These are phyloP conservation scores for Aspergillus sp. DNA, from an alignment of 2,329 filamentous ascomycete genomes.

Conservation along the genomic window DNA sequence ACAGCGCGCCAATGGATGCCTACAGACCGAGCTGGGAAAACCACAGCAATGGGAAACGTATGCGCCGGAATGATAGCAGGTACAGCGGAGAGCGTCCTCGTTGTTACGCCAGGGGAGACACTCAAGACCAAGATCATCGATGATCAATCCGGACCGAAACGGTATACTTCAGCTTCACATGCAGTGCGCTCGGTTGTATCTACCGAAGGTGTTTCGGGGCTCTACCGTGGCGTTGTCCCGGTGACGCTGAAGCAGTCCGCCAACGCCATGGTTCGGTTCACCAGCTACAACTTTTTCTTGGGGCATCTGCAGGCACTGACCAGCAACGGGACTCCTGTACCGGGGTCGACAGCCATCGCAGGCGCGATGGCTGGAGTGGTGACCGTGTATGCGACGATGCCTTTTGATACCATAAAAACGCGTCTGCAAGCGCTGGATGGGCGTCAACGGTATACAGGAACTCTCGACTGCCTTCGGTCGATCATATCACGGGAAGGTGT, in stretches of 20 bases:
- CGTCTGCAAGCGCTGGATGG: constrained; percentile 56
- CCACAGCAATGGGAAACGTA: constrained; percentile 60
- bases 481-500: constrained; percentile 56
- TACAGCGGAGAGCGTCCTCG: constrained; percentile 61
- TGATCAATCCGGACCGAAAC: constrained; percentile 49
- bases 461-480: constrained; percentile 18
- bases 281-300: constrained; percentile 66
- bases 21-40: constrained; percentile 3
- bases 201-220: constrained; percentile 57
- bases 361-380: constrained; percentile 62
- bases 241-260: constrained; percentile 63
- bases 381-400: constrained; percentile 50
- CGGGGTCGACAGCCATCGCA: constrained; percentile 55
- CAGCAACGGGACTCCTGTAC: background rate
- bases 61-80: constrained; percentile 66
- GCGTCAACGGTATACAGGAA: constrained; percentile 53
- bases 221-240: constrained; percentile 63
- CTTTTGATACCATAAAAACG: constrained; percentile 51
- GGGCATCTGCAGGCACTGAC: constrained; percentile 37
- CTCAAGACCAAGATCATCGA: constrained; percentile 70
- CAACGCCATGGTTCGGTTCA: constrained; percentile 55
- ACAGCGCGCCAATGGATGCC: constrained; percentile 20
- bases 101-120: constrained; percentile 68
- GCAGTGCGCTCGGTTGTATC: constrained; percentile 53
- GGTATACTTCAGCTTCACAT: constrained; percentile 56